phyloP scores from a whole-genome alignment of 345 rosid species.

The Pistacia atlantica region DNA sequence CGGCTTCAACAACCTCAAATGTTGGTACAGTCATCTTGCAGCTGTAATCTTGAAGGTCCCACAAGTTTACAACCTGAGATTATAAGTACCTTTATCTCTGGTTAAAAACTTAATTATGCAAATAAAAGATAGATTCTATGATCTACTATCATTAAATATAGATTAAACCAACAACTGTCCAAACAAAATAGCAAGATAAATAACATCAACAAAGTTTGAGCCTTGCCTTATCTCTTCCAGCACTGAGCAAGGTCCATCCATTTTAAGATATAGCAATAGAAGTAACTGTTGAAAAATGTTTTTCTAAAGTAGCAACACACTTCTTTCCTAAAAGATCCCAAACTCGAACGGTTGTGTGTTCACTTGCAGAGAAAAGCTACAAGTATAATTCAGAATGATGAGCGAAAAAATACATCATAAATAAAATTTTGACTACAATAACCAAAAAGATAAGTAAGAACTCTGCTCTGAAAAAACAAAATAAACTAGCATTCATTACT shows the following conservation, averaged over 20 bases:
- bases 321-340: constrained; percentile 88
- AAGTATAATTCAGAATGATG: constrained; percentile 14
- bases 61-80: constrained; percentile 84
- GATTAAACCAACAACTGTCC: neutral
- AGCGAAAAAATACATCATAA: neutral
- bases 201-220: neutral
- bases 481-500: neutral
- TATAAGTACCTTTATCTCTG: constrained; percentile 10
- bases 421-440: neutral
- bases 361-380: constrained; percentile 90
- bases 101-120: constrained; percentile 13
- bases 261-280: constrained; percentile 80
- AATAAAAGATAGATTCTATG: neutral
- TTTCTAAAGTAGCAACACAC: constrained; percentile 69
- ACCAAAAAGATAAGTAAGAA: neutral
- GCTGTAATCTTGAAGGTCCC: constrained; percentile 81
- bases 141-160: constrained; percentile 7
- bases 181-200: neutral
- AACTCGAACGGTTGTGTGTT: constrained; percentile 78
- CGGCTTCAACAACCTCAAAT: constrained; percentile 80
- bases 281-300: constrained; percentile 82
- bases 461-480: neutral
- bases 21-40: constrained; percentile 81
- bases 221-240: constrained; percentile 92
- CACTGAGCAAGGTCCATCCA: constrained; percentile 76